These are phyloP conservation scores for Capsicum chinense DNA, from an alignment of 257 asterid species.

Conservation along the genomic window DNA sequence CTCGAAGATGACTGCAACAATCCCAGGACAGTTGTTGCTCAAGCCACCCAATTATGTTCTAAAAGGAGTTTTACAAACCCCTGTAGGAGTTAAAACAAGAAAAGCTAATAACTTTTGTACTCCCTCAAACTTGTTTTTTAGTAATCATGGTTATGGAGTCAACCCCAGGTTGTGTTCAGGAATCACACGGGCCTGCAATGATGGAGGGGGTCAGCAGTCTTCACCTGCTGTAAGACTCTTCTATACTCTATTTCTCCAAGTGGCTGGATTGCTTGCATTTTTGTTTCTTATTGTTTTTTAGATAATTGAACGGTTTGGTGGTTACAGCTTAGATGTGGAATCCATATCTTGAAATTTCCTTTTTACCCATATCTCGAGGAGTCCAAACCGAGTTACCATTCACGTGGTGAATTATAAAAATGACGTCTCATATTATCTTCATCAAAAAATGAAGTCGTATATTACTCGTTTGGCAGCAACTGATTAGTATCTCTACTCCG, in stretches of 20 bases:
- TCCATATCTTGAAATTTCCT: not conserved
- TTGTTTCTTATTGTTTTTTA: not conserved
- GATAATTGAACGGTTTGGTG: not conserved
- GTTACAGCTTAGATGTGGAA: too few relatives aligned
- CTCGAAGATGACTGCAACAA: slow-evolving; percentile 41
- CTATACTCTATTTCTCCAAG: slow-evolving; percentile 23
- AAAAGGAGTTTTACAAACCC: slow-evolving; percentile 36
- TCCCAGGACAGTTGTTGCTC: slow-evolving; percentile 54
- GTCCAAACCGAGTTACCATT: too few relatives aligned
- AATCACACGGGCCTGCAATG: slow-evolving; percentile 50
- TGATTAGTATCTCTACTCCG: not conserved
- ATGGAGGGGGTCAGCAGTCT: slow-evolving; percentile 48
- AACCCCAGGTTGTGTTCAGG: slow-evolving; percentile 41
- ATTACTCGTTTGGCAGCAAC: not conserved
- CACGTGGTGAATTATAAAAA: not conserved
- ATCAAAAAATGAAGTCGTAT: not conserved
- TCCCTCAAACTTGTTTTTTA: slow-evolving; percentile 19
- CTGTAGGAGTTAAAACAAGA: slow-evolving; percentile 28
- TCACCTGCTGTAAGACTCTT: slow-evolving; percentile 54
- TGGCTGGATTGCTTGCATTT: slow-evolving; percentile 27
- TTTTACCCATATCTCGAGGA: not conserved
- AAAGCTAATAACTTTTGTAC: not conserved
- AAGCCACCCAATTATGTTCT: slow-evolving; percentile 45
- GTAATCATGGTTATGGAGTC: slow-evolving; percentile 26
- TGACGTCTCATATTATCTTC: not conserved